Percentiles rank a stretch among this genome's conserved stretches.
phyloP scores from a whole-genome alignment of 495 filamentous ascomycete genomes.

The Cercophora scortea region DNA sequence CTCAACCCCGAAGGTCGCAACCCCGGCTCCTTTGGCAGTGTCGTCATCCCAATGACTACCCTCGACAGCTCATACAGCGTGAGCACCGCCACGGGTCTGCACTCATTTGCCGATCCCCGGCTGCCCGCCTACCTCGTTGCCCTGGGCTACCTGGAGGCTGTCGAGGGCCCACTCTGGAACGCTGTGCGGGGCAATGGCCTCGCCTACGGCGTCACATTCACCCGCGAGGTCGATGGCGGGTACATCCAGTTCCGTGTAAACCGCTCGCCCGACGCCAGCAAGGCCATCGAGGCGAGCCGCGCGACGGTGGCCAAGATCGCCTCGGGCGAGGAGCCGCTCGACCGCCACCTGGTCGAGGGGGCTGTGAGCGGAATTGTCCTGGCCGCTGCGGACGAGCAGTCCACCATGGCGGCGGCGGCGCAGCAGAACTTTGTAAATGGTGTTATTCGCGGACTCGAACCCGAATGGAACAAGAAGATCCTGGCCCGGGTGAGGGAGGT shows the following conservation, averaged over 20 bases:
- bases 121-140: slow-evolving; percentile 83
- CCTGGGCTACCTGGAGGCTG: slow-evolving; percentile 79
- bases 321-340: slow-evolving; percentile 55
- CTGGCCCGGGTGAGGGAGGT: slow-evolving; percentile 70
- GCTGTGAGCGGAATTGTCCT: slow-evolving; percentile 84
- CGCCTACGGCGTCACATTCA: slow-evolving; percentile 78
- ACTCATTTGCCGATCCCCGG: slow-evolving; percentile 64
- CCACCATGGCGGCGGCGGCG: slow-evolving; percentile 72
- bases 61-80: slow-evolving; percentile 89
- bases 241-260: slow-evolving; percentile 76
- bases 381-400: slow-evolving; percentile 75
- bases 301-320: slow-evolving; percentile 52
- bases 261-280: slow-evolving; percentile 81
- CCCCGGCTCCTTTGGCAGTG: slow-evolving; percentile 62
- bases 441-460: slow-evolving; percentile 69
- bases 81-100: slow-evolving; percentile 63
- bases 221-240: slow-evolving; percentile 66
- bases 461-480: slow-evolving; percentile 68
- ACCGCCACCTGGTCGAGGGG: slow-evolving; percentile 78
- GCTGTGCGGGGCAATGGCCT: slow-evolving; percentile 86
- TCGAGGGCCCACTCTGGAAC: slow-evolving; percentile 91
- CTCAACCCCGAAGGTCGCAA: slow-evolving; percentile 64
- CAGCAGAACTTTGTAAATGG: slow-evolving; percentile 72
- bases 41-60: slow-evolving; percentile 82
- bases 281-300: slow-evolving; percentile 71